A percentile compares a stretch with the other conserved stretches of the same genome.
Evolutionary conservation across 169 alveolate genomes (phyloP).

Genomic region (Theileria equi): DNA sequence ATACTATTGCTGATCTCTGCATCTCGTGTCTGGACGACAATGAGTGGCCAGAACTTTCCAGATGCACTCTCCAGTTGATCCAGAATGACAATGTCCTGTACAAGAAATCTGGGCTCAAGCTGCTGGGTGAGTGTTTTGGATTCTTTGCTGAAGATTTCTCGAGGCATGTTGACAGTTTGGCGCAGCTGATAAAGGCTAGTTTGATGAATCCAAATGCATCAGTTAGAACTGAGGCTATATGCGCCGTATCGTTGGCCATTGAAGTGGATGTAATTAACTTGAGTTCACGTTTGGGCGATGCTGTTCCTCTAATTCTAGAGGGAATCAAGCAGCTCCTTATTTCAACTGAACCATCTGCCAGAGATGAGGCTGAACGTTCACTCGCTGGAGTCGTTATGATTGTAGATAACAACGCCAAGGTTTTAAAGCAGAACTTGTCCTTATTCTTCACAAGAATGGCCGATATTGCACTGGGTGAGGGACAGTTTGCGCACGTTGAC

Average conservation of each 20-base stretch:
- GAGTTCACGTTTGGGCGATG: conserved; percentile 57
- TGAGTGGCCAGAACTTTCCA: conserved; percentile 76
- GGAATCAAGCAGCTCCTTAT: conserved; percentile 64
- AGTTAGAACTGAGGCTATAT: conserved; percentile 71
- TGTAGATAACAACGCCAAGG: conserved; percentile 72
- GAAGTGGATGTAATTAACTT: conserved; percentile 61
- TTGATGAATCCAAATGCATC: conserved; percentile 57
- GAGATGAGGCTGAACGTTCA: conserved; percentile 73
- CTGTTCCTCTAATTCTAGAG: conserved; percentile 68
- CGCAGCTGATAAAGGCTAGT: conserved; percentile 62
- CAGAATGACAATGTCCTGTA: conserved; percentile 65
- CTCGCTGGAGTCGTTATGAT: conserved; percentile 69
- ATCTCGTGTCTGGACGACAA: conserved; percentile 47
- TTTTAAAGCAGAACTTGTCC: conserved; percentile 60
- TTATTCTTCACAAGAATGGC: conserved; percentile 63
- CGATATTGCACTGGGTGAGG: conserved; percentile 62
- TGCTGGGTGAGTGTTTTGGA: conserved; percentile 66
- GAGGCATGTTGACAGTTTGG: conserved; percentile 46
- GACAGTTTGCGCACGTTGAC: conserved; percentile 63
- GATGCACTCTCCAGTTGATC: conserved; percentile 64
- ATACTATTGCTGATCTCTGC: conserved; percentile 70
- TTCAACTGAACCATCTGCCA: conserved; percentile 61
- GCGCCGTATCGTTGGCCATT: conserved; percentile 62
- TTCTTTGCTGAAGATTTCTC: conserved; percentile 65
- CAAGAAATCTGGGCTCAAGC: conserved; percentile 70